A percentile compares a stretch with the other conserved stretches of the same genome.
These are phyloP conservation scores for Bruguiera gymnorhiza DNA, from an alignment of 345 rosid species.

Conservation along the genomic window DNA sequence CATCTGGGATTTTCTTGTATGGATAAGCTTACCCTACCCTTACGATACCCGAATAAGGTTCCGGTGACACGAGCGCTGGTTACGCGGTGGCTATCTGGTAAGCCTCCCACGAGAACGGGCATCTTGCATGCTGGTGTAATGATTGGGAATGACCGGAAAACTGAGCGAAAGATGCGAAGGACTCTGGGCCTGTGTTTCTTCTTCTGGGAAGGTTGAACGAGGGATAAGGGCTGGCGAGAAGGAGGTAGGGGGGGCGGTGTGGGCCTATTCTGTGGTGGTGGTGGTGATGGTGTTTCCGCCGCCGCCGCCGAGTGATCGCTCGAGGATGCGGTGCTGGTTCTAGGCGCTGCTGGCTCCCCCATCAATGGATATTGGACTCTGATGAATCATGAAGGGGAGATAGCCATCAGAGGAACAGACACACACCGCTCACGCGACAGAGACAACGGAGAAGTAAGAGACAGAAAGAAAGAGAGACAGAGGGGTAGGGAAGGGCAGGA, in stretches of 20 bases:
- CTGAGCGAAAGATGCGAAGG: constrained; percentile 66
- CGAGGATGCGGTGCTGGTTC: constrained; percentile 24
- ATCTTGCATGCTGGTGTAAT: constrained; percentile 62
- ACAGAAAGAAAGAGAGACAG: neutral
- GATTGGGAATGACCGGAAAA: constrained; percentile 69
- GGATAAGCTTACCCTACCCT: constrained; percentile 66
- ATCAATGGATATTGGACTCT: constrained; percentile 31
- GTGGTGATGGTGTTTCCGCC: neutral
- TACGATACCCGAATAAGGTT: constrained; percentile 70
- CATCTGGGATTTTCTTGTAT: constrained; percentile 65
- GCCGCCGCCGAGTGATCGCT: constrained; percentile 15
- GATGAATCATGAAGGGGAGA: constrained; percentile 25
- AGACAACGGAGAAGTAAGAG: neutral
- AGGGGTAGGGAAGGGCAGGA: neutral
- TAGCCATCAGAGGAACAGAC: constrained; percentile 21
- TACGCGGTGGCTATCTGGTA: constrained; percentile 39
- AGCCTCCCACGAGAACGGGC: constrained; percentile 37
- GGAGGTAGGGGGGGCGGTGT: constrained; percentile 23
- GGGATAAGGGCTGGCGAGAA: constrained; percentile 40
- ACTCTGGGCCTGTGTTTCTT: constrained; percentile 47
- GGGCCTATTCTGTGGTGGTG: neutral
- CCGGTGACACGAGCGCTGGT: constrained; percentile 45
- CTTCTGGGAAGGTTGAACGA: constrained; percentile 62
- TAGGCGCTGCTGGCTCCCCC: constrained; percentile 53
- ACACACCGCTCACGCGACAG: neutral